Conservation (phyloP, 2,329 filamentous ascomycete species). For the Juglanconis oblonga region DNA sequence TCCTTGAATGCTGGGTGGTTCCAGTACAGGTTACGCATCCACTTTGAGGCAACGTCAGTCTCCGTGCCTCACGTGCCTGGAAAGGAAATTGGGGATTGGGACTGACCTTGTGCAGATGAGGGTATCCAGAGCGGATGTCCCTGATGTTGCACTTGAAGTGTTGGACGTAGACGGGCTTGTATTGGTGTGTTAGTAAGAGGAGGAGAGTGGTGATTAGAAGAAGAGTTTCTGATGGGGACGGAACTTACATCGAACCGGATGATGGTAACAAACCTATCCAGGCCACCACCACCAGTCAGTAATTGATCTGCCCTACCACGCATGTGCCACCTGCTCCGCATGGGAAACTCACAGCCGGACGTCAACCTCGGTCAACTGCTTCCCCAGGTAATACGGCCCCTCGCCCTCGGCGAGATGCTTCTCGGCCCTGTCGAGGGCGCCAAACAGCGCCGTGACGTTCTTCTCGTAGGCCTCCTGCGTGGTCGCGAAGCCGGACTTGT, state of each 20-base stretch:
- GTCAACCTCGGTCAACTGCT: slow-evolving; percentile 76
- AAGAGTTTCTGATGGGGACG: not conserved
- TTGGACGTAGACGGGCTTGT: slow-evolving; percentile 71
- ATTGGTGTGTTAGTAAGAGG: not conserved
- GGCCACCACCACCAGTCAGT: slow-evolving; percentile 2
- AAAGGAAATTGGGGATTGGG: not conserved
- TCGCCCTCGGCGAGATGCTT: slow-evolving; percentile 52
- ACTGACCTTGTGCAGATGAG: slow-evolving; percentile 59
- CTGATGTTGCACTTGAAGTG: slow-evolving; percentile 85
- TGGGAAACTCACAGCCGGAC: slow-evolving; percentile 57
- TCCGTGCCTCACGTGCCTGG: not conserved
- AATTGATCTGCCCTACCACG: no score
- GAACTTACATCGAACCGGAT: slow-evolving; percentile 62
- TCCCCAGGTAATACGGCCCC: slow-evolving; percentile 73
- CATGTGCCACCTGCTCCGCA: not conserved
- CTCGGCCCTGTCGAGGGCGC: slow-evolving; percentile 74
- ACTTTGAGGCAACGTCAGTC: slow-evolving; percentile 32
- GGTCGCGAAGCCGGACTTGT: slow-evolving; percentile 79
- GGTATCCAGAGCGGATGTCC: slow-evolving; percentile 82
- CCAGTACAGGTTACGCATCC: slow-evolving; percentile 86
- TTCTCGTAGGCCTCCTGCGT: slow-evolving; percentile 79
- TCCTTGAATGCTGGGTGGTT: slow-evolving; percentile 71
- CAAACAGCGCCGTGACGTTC: slow-evolving; percentile 69
- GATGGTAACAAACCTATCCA: slow-evolving; percentile 60
- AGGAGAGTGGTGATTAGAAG: not conserved